Percentiles rank a stretch among this genome's conserved stretches.
phyloP scores from a whole-genome alignment of 768 basidiomycete genomes.

The Phallus indusiatus region DNA sequence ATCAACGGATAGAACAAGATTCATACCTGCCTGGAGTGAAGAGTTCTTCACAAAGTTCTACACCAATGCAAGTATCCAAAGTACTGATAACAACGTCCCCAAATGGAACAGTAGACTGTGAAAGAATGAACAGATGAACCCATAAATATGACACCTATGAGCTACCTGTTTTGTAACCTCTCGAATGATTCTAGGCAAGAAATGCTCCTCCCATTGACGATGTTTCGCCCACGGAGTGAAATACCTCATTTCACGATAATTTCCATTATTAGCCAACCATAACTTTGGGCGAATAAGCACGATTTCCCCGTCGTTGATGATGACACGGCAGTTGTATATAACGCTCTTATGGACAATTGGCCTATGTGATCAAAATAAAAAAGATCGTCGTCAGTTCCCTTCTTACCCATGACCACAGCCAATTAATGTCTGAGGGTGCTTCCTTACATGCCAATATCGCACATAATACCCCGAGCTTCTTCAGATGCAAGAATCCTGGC shows the following conservation, averaged over 20 bases:
- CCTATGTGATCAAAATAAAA: constrained; percentile 40
- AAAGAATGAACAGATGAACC: neutral
- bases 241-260: constrained; percentile 80
- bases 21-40: constrained; percentile 89
- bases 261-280: constrained; percentile 99
- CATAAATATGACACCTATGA: constrained; percentile 4
- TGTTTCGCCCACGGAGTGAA: constrained; percentile 96
- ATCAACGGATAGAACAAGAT: neutral
- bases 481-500: constrained; percentile 81
- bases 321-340: constrained; percentile 92
- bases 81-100: constrained; percentile 95
- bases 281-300: constrained; percentile 96
- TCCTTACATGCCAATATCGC: constrained; percentile 91
- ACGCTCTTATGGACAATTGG: constrained; percentile 97
- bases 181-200: constrained; percentile 81
- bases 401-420: neutral
- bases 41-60: constrained; percentile 95
- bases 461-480: constrained; percentile 76
- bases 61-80: constrained; percentile 88
- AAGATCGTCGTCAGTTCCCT: neutral
- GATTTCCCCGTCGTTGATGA: constrained; percentile 79
- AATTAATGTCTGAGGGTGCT: neutral
- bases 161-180: constrained; percentile 79
- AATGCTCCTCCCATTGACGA: constrained; percentile 84
- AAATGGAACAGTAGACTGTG: constrained; percentile 81